Evolutionary conservation across 1,284 basidiomycete species (phyloP).

Genomic region (Leccinum huronense): DNA sequence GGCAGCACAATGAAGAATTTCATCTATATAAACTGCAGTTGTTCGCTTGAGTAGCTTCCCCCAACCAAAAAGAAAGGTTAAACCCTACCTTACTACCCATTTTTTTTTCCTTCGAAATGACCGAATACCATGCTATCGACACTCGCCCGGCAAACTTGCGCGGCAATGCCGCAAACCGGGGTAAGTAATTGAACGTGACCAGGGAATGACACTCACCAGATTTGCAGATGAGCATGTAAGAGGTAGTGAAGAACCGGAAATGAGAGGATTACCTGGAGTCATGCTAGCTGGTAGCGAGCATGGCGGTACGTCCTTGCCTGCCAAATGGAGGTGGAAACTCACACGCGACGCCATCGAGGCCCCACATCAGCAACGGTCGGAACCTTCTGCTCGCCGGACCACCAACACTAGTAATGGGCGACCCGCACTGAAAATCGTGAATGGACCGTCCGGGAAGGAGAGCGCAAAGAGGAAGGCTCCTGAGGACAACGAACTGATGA

Average conservation of each 20-base stretch:
- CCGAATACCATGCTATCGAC: too few species aligned
- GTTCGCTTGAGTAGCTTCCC: too few species aligned
- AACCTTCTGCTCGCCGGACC: background rate
- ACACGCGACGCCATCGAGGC: background rate
- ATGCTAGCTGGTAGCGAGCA: background rate
- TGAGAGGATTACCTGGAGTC: background rate
- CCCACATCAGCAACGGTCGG: background rate
- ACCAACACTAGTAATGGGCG: background rate
- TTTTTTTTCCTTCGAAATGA: too few species aligned
- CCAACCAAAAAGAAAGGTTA: too few species aligned
- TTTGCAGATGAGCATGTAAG: background rate
- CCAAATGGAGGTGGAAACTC: background rate
- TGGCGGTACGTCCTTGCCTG: background rate
- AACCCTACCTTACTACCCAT: too few species aligned
- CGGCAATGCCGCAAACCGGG: background rate
- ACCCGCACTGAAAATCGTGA: background rate
- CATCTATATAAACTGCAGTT: too few species aligned
- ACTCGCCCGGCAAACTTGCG: too few species aligned
- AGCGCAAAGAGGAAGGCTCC: background rate
- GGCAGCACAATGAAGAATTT: too few species aligned
- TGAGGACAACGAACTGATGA: background rate
- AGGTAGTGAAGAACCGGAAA: background rate
- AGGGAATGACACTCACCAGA: background rate
- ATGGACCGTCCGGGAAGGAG: background rate
- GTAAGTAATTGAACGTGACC: background rate